These are phyloP conservation scores for Botryotinia narcissicola DNA, from an alignment of 2,329 filamentous ascomycete species.

Conservation along the genomic window DNA sequence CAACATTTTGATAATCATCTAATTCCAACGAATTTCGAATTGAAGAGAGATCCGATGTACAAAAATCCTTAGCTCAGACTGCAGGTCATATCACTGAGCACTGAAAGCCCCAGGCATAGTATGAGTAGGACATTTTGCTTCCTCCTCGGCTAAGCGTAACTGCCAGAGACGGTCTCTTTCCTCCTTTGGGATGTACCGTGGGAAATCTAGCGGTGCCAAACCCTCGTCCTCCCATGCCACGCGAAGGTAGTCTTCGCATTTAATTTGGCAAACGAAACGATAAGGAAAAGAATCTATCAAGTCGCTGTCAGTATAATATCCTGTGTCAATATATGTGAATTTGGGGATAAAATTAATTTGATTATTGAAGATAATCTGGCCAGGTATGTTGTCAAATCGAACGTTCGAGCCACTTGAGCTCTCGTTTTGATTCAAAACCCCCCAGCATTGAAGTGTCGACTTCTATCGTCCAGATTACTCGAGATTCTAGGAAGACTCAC, in stretches of 20 bases:
- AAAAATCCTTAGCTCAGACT: neutral
- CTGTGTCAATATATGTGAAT: neutral
- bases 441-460: too few relatives aligned
- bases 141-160: neutral
- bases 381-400: too few relatives aligned
- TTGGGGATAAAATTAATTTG: too few relatives aligned
- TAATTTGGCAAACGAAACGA: neutral
- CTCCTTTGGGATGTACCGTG: neutral
- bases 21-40: neutral
- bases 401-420: too few relatives aligned
- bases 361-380: too few relatives aligned
- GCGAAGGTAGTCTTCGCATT: neutral
- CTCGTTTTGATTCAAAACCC: too few relatives aligned
- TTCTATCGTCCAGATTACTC: too few relatives aligned
- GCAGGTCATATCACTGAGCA: neutral
- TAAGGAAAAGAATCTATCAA: neutral
- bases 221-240: neutral
- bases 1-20: rapidly evolving
- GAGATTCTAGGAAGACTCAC: neutral
- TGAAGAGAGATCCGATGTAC: rapidly evolving
- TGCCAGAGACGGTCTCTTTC: neutral
- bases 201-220: neutral
- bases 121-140: neutral
- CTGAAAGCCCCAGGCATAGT: neutral
- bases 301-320: neutral